These are phyloP conservation scores for barrel medic (Medicago truncatula) DNA, from an alignment of 306 rosid genomes.

Conservation along the genomic window DNA sequence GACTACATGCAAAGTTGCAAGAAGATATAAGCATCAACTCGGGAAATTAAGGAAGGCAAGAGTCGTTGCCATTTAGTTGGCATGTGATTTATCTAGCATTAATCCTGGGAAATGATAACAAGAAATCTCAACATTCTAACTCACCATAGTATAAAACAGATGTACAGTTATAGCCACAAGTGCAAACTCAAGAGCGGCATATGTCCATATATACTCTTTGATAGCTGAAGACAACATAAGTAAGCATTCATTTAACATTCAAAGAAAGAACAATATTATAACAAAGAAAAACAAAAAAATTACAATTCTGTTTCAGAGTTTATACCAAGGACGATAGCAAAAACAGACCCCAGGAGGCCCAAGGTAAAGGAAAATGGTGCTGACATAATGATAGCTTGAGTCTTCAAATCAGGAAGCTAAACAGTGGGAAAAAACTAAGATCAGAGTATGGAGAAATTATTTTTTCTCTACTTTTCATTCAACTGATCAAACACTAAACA, in stretches of 20 bases:
- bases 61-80: background rate
- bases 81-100: constrained; percentile 17
- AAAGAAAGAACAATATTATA: background rate
- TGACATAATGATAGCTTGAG: constrained; percentile 76
- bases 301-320: constrained; percentile 32
- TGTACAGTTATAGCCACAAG: constrained; percentile 82
- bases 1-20: background rate
- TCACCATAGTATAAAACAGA: constrained; percentile 74
- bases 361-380: constrained; percentile 91
- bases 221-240: constrained; percentile 67
- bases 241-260: constrained; percentile 23
- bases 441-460: background rate
- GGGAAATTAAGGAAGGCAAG: background rate
- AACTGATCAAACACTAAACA: background rate
- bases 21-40: background rate
- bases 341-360: constrained; percentile 81
- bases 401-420: constrained; percentile 85
- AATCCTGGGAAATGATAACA: constrained; percentile 1
- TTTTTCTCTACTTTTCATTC: background rate
- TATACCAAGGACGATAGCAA: constrained; percentile 81
- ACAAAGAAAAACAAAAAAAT: background rate
- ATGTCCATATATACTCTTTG: constrained; percentile 94
- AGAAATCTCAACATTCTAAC: constrained; percentile 40
- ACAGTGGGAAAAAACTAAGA: constrained; percentile 29
- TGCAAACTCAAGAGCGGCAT: constrained; percentile 96